Conservation (phyloP, 139 green algal genomes). For the Zygnema circumcarinatum region DNA sequence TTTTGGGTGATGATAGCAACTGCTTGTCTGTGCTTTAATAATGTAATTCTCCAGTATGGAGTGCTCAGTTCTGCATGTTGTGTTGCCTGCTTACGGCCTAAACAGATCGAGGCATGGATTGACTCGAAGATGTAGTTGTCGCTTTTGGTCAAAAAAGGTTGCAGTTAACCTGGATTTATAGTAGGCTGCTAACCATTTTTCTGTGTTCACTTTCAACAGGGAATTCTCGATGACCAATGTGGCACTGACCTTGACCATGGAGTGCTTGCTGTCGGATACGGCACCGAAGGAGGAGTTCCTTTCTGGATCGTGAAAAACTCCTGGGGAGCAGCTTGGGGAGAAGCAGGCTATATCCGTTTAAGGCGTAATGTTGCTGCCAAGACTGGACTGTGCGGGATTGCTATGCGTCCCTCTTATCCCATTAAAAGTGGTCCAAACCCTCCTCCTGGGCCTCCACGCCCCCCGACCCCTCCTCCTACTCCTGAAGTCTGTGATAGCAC, state of each 20-base stretch:
- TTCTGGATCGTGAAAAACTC: conserved; percentile 98
- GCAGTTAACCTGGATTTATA: too few species aligned
- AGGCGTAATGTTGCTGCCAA: conserved; percentile 31
- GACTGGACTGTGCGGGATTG: conserved; percentile 89
- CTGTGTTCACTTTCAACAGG: too few species aligned
- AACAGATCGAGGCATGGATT: too few species aligned
- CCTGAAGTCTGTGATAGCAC: conserved; percentile 78
- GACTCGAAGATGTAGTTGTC: too few species aligned
- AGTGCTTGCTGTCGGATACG: conserved; percentile 94
- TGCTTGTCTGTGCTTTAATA: too few species aligned
- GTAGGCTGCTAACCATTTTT: too few species aligned
- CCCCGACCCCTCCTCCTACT: conserved; percentile 43
- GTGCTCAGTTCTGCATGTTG: too few species aligned
- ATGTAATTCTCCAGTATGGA: too few species aligned
- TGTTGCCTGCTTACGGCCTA: too few species aligned
- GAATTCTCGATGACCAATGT: conserved; percentile 55
- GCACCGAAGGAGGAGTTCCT: conserved; percentile 59
- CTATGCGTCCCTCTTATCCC: conserved; percentile 85
- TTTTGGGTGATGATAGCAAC: too few species aligned
- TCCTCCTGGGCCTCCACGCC: conserved; percentile 53
- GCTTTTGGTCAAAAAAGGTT: too few species aligned
- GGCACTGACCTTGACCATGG: conserved; percentile 87
- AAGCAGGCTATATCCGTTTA: conserved; percentile 51
- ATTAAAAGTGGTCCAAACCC: conserved; percentile 81
- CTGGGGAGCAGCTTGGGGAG: conserved; percentile 88